A percentile compares a stretch with the other conserved stretches of the same genome.
Conservation (phyloP, 2,329 filamentous ascomycete genomes). For the Fusarium verticillioides region DNA sequence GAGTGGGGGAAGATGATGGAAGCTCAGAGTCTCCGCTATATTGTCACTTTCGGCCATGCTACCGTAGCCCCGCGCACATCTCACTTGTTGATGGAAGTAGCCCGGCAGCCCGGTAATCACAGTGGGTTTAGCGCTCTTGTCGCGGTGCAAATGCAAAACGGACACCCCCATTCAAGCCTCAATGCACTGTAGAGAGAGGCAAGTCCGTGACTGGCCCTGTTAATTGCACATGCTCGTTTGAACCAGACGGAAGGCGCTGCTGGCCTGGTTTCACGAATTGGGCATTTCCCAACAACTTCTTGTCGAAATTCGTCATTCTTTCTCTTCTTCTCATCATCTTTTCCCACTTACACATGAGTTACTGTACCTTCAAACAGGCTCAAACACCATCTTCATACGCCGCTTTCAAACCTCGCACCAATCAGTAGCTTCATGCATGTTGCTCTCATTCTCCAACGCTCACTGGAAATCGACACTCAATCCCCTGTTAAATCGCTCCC, state of each 20-base stretch:
- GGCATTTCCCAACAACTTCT: neutral
- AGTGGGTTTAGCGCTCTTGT: slow-evolving; percentile 33
- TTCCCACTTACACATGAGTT: neutral
- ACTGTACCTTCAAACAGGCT: neutral
- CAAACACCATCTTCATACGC: neutral
- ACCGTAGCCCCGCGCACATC: slow-evolving; percentile 25
- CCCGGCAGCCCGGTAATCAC: slow-evolving; percentile 10
- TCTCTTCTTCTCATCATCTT: neutral
- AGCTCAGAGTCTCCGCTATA: slow-evolving; percentile 18
- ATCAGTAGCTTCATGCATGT: slow-evolving; percentile 30
- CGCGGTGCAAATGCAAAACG: neutral
- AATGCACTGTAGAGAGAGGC: slow-evolving; percentile 1
- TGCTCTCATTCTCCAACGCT: slow-evolving; percentile 1
- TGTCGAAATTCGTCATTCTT: neutral
- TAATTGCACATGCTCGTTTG: slow-evolving; percentile 17
- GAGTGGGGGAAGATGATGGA: slow-evolving; percentile 33
- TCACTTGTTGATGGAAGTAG: neutral
- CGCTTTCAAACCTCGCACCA: slow-evolving; percentile 9
- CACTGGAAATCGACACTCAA: slow-evolving; percentile 13
- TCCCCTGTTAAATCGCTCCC: slow-evolving; percentile 24
- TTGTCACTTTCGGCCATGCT: neutral
- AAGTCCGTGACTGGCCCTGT: slow-evolving; percentile 5
- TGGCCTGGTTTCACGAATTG: slow-evolving; percentile 4
- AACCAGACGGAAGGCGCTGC: slow-evolving; percentile 4
- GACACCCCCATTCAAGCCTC: slow-evolving; percentile 17